Evolutionary conservation across 495 filamentous ascomycete species (phyloP), one percentile per base, ranked within the genome.

Genomic region (Tuber magnatum): DNA sequence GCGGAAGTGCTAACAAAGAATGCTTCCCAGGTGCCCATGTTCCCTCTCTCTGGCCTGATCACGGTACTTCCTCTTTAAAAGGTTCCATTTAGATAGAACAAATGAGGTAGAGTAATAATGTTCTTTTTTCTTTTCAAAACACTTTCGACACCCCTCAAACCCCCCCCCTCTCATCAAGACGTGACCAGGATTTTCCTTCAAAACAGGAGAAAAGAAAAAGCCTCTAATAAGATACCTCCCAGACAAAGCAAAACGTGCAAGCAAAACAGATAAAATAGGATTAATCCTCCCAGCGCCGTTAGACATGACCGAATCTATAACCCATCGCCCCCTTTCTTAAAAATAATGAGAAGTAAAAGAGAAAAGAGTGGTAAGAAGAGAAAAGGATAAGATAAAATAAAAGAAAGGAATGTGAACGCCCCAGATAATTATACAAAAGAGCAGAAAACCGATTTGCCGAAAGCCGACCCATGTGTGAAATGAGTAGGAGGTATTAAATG

Each of bases 201-300:
- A 65, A 65, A 65, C 56, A 35, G 20, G 18, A 4, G 14, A 61
- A 61, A 28, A 61, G 10, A 12, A 61, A 65, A 65, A 65, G 56
- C 56, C 56, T 65, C 56, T 65, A 65, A 65, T 65, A 65, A 65
- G 56, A 65, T 65, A 65, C 56, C 56, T 18, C 56, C 56, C 56
- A 32, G 28, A 65, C 56, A 65, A 35, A 65, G 56, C 56, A 65
- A 65, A 65, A 65, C 14, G 56, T 65, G 28, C 28, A 16, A 65
- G 14, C 56, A 65, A 65, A 65, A 56, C 16, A 56, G 51, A 65
- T 65, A 65, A 35, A 65, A 32, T 35, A 65, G 28, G 56, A 65
- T 65, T 35, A 65, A 65, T 35, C 56, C 56, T 65, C 56, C 56
- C 56, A 65, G 56, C 56, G 56, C 56, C 56, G 56, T 61, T 65